These are phyloP conservation scores for Rhizopogon rudus DNA, from an alignment of 768 basidiomycete species.

Conservation along the genomic window DNA sequence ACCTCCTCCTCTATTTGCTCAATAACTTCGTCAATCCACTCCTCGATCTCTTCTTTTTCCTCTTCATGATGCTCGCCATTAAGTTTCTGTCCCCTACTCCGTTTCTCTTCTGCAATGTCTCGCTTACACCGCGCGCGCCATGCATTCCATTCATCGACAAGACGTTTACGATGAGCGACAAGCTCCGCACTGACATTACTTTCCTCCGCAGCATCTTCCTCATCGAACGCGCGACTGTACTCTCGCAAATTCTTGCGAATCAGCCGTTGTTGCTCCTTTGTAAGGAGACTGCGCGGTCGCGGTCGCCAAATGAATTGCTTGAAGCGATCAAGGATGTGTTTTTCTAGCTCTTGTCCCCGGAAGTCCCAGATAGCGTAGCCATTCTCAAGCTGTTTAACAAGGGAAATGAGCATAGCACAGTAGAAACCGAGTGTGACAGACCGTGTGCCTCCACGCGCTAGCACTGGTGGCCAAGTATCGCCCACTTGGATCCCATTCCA, in stretches of 20 bases:
- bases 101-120: constrained; percentile 55
- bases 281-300: constrained; percentile 82
- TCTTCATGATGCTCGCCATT: constrained; percentile 39
- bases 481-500: constrained; percentile 98
- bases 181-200: constrained; percentile 93
- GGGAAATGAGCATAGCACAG: constrained; percentile 7
- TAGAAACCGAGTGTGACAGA: constrained; percentile 32
- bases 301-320: constrained; percentile 99
- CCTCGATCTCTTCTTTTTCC: constrained; percentile 86
- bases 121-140: constrained; percentile 77
- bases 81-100: constrained; percentile 30
- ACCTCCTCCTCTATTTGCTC: constrained; percentile 87
- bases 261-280: constrained; percentile 81
- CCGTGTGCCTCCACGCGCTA: constrained; percentile 92
- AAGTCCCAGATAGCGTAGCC: constrained; percentile 98
- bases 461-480: constrained; percentile 91
- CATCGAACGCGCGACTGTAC: constrained; percentile 88
- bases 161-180: constrained; percentile 80
- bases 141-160: constrained; percentile 99
- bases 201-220: constrained; percentile 95
- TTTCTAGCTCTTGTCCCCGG: constrained; percentile 91
- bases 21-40: constrained; percentile 90
- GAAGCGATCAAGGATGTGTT: constrained; percentile 87
- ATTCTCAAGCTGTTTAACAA: constrained; percentile 75
- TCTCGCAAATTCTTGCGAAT: constrained; percentile 89